Evolutionary conservation across 2,329 filamentous ascomycete species (phyloP).

Genomic region (Penicillium corylophilum): DNA sequence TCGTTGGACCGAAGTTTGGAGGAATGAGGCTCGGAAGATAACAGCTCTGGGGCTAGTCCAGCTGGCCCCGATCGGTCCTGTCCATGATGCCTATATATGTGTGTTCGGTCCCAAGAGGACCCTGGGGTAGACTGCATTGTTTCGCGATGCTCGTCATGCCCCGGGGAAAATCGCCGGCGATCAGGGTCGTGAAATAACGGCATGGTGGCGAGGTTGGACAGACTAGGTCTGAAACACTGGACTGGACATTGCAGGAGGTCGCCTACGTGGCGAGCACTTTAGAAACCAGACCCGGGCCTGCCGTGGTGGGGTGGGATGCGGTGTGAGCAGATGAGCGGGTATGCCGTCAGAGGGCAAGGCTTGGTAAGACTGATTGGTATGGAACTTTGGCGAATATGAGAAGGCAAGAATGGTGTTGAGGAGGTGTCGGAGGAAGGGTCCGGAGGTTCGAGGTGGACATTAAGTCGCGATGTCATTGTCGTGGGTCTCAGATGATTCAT

Average conservation of each 20-base stretch:
- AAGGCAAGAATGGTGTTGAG: slow-evolving; percentile 5
- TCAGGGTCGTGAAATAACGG: slow-evolving; percentile 38
- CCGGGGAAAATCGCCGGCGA: slow-evolving; percentile 28
- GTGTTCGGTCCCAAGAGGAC: slow-evolving; percentile 15
- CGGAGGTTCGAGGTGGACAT: slow-evolving; percentile 4
- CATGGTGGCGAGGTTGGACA: slow-evolving; percentile 28
- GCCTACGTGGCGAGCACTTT: slow-evolving; percentile 16
- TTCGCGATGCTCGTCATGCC: slow-evolving; percentile 24
- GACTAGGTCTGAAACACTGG: slow-evolving; percentile 12
- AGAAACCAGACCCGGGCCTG: slow-evolving; percentile 11
- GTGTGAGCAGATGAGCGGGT: slow-evolving; percentile 18
- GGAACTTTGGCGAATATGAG: slow-evolving; percentile 3
- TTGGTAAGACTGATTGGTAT: slow-evolving; percentile 13
- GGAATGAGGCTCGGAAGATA: slow-evolving; percentile 14
- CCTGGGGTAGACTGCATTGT: slow-evolving; percentile 12
- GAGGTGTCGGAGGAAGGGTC: slow-evolving; percentile 12
- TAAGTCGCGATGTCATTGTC: slow-evolving; percentile 20
- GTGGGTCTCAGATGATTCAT: slow-evolving; percentile 25
- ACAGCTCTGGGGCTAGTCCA: slow-evolving; percentile 13
- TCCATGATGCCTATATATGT: slow-evolving; percentile 9
- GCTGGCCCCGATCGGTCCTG: slow-evolving; percentile 12
- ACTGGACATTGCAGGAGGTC: slow-evolving; percentile 28
- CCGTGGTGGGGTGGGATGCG: slow-evolving; percentile 23
- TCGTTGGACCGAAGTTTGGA: slow-evolving; percentile 45
- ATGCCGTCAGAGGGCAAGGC: slow-evolving; percentile 11